These are phyloP conservation scores for Mycena alexandri DNA, from an alignment of 768 basidiomycete genomes.

Conservation along the genomic window DNA sequence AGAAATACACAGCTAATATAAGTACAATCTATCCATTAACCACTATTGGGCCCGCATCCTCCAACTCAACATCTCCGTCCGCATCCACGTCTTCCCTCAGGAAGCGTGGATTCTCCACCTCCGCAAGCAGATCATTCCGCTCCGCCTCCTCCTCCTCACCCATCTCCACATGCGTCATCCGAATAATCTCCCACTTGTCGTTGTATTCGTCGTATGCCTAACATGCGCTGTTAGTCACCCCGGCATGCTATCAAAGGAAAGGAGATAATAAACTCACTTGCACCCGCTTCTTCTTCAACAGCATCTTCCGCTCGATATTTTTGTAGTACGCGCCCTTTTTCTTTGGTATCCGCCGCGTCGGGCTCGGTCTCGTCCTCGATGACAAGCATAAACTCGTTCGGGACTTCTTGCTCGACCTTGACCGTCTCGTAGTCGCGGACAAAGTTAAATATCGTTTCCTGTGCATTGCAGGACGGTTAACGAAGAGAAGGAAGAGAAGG, in stretches of 20 bases:
- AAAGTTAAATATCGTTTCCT: constrained; percentile 82
- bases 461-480: constrained; percentile 3
- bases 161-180: constrained; percentile 78
- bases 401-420: constrained; percentile 88
- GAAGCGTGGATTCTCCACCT: constrained; percentile 80
- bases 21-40: constrained; percentile 48
- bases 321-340: constrained; percentile 88
- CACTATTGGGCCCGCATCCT: constrained; percentile 38
- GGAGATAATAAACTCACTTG: constrained; percentile 64
- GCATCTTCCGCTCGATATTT: constrained; percentile 90
- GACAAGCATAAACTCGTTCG: constrained; percentile 85
- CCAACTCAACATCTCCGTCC: constrained; percentile 75
- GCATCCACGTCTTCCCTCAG: constrained; percentile 65
- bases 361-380: constrained; percentile 70
- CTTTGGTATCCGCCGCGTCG: constrained; percentile 45
- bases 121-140: constrained; percentile 81
- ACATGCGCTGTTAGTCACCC: background rate
- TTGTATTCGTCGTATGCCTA: constrained; percentile 79
- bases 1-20: no score
- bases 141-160: constrained; percentile 82
- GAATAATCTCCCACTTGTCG: constrained; percentile 88
- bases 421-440: constrained; percentile 90
- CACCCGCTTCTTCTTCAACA: constrained; percentile 85
- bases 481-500: background rate
- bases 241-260: background rate